These are phyloP conservation scores for Hypoxylon sp. DNA, from an alignment of 2,329 filamentous ascomycete species.

Conservation along the genomic window DNA sequence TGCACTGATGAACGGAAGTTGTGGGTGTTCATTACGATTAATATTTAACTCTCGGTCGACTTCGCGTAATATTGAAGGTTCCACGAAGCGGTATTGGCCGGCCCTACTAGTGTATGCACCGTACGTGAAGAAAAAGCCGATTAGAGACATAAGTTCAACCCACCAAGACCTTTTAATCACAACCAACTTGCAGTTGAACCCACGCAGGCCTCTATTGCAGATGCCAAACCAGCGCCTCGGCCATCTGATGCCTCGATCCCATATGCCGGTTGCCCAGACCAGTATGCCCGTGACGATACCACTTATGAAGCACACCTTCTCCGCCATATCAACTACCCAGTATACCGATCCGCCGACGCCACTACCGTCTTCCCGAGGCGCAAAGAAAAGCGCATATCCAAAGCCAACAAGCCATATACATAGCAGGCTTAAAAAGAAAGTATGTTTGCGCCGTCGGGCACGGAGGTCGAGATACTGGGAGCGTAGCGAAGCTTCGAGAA, in stretches of 20 bases:
- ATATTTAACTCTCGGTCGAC: constrained; percentile 72
- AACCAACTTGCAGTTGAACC: constrained; percentile 97
- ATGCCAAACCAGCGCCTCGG: constrained; percentile 90
- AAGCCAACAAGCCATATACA: constrained; percentile 87
- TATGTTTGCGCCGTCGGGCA: constrained; percentile 89
- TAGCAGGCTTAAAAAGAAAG: constrained; percentile 88
- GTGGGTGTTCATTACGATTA: constrained; percentile 59
- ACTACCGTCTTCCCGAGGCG: constrained; percentile 94
- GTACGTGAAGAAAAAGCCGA: constrained; percentile 84
- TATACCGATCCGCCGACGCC: constrained; percentile 95
- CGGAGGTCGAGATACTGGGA: constrained; percentile 93
- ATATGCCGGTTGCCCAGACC: constrained; percentile 95
- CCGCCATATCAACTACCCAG: constrained; percentile 91
- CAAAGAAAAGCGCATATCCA: constrained; percentile 90
- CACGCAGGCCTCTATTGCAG: constrained; percentile 89
- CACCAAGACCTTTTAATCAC: constrained; percentile 87
- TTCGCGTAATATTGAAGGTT: constrained; percentile 72
- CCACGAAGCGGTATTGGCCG: constrained; percentile 83
- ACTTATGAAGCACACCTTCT: constrained; percentile 93
- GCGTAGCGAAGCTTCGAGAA: constrained; percentile 93
- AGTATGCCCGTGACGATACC: constrained; percentile 89
- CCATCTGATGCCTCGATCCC: constrained; percentile 95
- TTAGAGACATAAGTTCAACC: constrained; percentile 80
- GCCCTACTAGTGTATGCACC: constrained; percentile 77
- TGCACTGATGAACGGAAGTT: constrained; percentile 57